Evolutionary conservation across 2,329 filamentous ascomycete species (phyloP), one percentile per base, ranked within the genome.

Genomic region (Epichloe coenophiala): DNA sequence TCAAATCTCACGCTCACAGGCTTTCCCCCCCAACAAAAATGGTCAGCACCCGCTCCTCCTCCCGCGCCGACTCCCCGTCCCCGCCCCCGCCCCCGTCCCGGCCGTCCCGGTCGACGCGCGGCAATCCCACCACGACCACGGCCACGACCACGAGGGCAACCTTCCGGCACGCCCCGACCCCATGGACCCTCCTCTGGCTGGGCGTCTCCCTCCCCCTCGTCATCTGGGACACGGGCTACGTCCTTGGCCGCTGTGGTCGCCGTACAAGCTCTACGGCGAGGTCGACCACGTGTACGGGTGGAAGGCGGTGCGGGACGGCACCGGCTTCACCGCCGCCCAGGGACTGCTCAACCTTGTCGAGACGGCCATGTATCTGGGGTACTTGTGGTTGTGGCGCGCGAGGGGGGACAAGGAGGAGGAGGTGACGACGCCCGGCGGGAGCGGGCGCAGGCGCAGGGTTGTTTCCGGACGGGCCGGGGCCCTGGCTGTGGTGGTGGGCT

Each of bases 261-360:
- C 86, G 0, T 95, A 95, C 68, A 79, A 77, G 60, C 78, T 94
- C 1, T 95, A 95, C 69, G 86, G 84, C 51, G 71, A 74, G 47
- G 73, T 95, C 57, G 89, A 95, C 67, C 74, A 89, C 65, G 74
- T 91, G 35, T 95, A 95, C 69, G 88, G 88, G 40, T 83, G 77
- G 72, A 81, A 83, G 59, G 83, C 84, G 4, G 88, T 77, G 63
- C 69, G 86, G 54, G 73, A 73, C 15, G 65, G 73, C 21, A 81
- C 82, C 62, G 88, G 88, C 37, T 95, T 94, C 68, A 86, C 86
- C 0, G 78, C 75, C 41, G 87, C 88, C 38, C 88, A 95, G 72
- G 77, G 76, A 31, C 59, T 72, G 6, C 63, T 90, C 56, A 93
- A 91, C 61, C 65, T 78, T 5, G 57, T 86, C 49, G 87, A 93